phyloP scores from a whole-genome alignment of 768 basidiomycete species.

The Kwoniella dejecticola region DNA sequence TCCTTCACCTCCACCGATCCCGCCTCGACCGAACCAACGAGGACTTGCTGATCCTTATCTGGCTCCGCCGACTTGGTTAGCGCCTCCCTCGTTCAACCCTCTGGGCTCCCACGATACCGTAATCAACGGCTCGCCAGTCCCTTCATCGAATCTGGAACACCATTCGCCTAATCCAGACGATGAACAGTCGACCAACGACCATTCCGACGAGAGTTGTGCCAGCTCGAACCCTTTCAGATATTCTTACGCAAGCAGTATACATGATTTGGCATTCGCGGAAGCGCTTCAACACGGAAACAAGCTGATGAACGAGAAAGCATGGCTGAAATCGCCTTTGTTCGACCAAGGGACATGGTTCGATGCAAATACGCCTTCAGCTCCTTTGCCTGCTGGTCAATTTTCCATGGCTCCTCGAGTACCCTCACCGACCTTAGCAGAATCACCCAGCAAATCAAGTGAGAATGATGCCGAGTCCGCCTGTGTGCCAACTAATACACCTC shows the following conservation, averaged over 20 bases:
- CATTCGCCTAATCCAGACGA: slow-evolving; percentile 3
- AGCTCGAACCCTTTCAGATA: slow-evolving; percentile 28
- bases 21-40: slow-evolving; percentile 4
- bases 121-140: background rate
- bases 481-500: background rate
- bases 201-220: slow-evolving; percentile 12
- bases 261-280: slow-evolving; percentile 37
- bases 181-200: background rate
- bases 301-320: slow-evolving; percentile 40
- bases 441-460: slow-evolving; percentile 5
- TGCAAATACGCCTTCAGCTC: slow-evolving; percentile 16
- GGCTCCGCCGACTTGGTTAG: slow-evolving; percentile 18
- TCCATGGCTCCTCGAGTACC: slow-evolving; percentile 7
- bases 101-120: background rate
- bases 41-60: slow-evolving; percentile 8
- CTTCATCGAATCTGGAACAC: slow-evolving; percentile 17
- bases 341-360: slow-evolving; percentile 21
- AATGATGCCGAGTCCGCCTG: background rate
- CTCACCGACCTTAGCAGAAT: background rate
- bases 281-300: slow-evolving; percentile 21
- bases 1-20: slow-evolving; percentile 7
- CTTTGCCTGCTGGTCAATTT: slow-evolving; percentile 11
- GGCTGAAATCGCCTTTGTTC: slow-evolving; percentile 27
- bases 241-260: slow-evolving; percentile 41
- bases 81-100: slow-evolving; percentile 1